Conservation (phyloP, 164 flowering plant species). For the Macadamia tetraphylla region DNA sequence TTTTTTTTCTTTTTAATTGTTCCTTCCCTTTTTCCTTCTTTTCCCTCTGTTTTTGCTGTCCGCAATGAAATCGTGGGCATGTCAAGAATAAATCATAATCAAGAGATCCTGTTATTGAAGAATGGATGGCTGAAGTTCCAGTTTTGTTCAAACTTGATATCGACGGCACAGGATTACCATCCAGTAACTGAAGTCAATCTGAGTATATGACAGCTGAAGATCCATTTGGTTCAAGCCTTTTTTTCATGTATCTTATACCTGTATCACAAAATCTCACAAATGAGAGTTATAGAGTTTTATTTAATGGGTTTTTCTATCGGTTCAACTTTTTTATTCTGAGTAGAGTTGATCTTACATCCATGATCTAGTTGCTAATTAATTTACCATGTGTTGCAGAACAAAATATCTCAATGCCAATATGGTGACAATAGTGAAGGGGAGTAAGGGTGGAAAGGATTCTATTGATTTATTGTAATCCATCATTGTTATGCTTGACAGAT, state of each 20-base stretch:
- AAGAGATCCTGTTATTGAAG: background rate
- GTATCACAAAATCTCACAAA: background rate
- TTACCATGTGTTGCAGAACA: too few species aligned
- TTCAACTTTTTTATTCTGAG: too few species aligned
- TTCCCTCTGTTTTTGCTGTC: background rate
- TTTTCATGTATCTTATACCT: background rate
- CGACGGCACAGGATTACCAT: background rate
- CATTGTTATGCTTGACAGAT: too few species aligned
- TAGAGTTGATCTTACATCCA: too few species aligned
- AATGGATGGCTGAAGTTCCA: background rate
- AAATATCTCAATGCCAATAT: too few species aligned
- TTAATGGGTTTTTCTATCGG: too few species aligned
- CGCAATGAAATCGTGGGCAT: background rate
- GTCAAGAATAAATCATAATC: constrained; percentile 8
- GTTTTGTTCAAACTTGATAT: constrained; percentile 1
- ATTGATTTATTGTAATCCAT: too few species aligned
- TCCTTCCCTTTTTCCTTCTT: background rate
- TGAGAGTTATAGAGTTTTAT: background rate
- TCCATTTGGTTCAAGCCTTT: background rate
- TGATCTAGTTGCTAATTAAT: too few species aligned
- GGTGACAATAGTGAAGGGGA: too few species aligned
- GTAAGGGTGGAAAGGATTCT: too few species aligned
- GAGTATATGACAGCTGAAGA: background rate
- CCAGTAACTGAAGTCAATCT: background rate
- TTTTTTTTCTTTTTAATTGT: background rate